Percentiles rank a stretch among this genome's conserved stretches.
These are phyloP conservation scores for Saccharum officinarum DNA, from an alignment of 176 grass and related monocot genomes.

Conservation along the genomic window DNA sequence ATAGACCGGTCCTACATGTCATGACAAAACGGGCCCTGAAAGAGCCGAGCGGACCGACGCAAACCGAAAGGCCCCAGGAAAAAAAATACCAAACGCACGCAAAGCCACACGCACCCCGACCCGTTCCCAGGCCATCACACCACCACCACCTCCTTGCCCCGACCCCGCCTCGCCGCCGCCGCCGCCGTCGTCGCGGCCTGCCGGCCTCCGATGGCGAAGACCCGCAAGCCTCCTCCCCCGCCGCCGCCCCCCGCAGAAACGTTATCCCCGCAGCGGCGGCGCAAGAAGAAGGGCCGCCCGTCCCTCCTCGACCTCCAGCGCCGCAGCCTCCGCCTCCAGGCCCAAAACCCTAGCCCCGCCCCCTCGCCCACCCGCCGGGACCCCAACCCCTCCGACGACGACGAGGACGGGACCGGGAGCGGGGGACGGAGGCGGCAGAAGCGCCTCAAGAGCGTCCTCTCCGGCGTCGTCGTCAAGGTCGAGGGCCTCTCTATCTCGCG, in stretches of 20 bases:
- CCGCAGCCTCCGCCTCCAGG: conserved; percentile 62
- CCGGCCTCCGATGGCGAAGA: conserved; percentile 51
- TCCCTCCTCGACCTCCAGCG: conserved; percentile 71
- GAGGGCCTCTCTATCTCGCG: not conserved
- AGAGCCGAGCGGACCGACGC: not conserved
- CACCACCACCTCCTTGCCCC: conserved; percentile 5
- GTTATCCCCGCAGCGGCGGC: conserved; percentile 35
- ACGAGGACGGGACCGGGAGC: conserved; percentile 35
- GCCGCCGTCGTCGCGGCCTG: not conserved
- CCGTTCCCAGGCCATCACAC: conserved; percentile 50
- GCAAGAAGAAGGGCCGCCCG: conserved; percentile 67
- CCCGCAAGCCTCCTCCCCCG: conserved; percentile 32
- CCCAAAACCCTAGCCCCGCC: conserved; percentile 44
- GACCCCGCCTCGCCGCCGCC: conserved; percentile 32
- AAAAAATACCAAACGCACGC: conserved; percentile 65
- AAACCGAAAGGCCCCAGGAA: conserved; percentile 28
- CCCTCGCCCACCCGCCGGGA: conserved; percentile 16
- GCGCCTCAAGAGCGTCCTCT: conserved; percentile 58
- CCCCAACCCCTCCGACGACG: conserved; percentile 33
- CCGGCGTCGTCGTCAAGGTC: conserved; percentile 46
- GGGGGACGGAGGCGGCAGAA: conserved; percentile 46
- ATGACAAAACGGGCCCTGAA: too few relatives aligned
- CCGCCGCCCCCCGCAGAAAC: conserved; percentile 19
- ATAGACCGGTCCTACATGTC: too few relatives aligned
- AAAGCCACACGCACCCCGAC: conserved; percentile 63